Percentiles rank a stretch among this genome's conserved stretches.
Conservation (phyloP, 2,329 filamentous ascomycete species). For the Phialophora verrucosa region DNA sequence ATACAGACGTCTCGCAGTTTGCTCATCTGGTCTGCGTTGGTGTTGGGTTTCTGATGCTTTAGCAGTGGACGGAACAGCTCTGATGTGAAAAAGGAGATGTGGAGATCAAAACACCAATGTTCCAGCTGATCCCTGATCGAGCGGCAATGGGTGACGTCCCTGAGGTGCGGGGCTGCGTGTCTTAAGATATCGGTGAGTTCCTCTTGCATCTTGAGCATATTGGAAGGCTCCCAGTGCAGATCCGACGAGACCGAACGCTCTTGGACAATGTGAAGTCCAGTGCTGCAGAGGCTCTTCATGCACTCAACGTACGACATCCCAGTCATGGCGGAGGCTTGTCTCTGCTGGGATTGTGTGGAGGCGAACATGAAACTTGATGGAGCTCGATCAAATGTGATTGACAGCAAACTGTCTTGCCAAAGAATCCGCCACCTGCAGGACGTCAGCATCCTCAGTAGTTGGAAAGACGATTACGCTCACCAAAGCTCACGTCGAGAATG, state of each 20-base stretch:
- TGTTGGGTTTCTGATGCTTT: conserved; percentile 49
- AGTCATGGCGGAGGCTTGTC: conserved; percentile 17
- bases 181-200: conserved; percentile 62
- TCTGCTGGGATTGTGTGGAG: conserved; percentile 35
- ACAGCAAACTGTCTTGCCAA: conserved; percentile 47
- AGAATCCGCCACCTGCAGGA: conserved; percentile 43
- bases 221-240: conserved; percentile 57
- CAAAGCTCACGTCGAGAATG: conserved; percentile 63
- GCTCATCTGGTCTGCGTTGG: conserved; percentile 8
- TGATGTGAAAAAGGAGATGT: conserved; percentile 66
- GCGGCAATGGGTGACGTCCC: conserved; percentile 54
- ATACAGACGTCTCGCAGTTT: conserved; percentile 12
- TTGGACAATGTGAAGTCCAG: conserved; percentile 39
- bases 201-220: conserved; percentile 62
- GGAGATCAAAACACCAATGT: conserved; percentile 64
- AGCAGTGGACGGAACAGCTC: conserved; percentile 66
- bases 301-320: conserved; percentile 41
- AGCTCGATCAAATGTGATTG: conserved; percentile 45
- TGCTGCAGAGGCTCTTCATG: conserved; percentile 42
- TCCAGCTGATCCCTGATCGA: conserved; percentile 59
- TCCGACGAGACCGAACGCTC: conserved; percentile 58
- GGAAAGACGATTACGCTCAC: conserved; percentile 51
- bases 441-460: not conserved
- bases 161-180: conserved; percentile 63
- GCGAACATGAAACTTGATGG: conserved; percentile 37